phyloP scores from a whole-genome alignment of 306 rosid species.

The Boehmeria nivea region DNA sequence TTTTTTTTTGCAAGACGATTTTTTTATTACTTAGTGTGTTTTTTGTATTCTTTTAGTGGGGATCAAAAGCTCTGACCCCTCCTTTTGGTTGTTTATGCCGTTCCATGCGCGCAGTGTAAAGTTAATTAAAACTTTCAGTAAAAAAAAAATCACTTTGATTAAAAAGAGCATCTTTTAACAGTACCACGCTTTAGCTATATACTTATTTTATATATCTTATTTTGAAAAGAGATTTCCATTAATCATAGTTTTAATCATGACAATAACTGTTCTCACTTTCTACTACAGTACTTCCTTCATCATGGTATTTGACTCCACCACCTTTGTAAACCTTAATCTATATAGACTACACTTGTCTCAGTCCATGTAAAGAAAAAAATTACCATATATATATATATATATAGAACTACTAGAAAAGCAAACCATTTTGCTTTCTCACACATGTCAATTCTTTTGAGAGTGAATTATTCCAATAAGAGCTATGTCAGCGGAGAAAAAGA shows the following conservation, averaged over 20 bases:
- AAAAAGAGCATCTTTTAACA: slow-evolving; percentile 44
- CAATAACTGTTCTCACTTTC: slow-evolving; percentile 53
- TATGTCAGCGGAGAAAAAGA: background rate
- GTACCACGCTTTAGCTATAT: slow-evolving; percentile 43
- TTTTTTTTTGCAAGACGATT: no score
- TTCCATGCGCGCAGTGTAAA: slow-evolving; percentile 97
- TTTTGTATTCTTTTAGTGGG: slow-evolving; percentile 37
- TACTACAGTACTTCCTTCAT: slow-evolving; percentile 24
- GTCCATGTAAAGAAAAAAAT: no score
- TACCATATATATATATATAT: no score
- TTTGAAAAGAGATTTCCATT: slow-evolving; percentile 37
- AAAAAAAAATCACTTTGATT: slow-evolving; percentile 19
- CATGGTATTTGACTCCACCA: background rate
- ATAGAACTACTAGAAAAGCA: background rate
- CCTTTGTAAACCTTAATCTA: background rate
- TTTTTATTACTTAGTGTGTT: slow-evolving; percentile 20
- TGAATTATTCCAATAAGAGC: background rate
- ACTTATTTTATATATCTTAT: background rate
- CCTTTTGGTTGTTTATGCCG: slow-evolving; percentile 51
- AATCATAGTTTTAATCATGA: slow-evolving; percentile 86
- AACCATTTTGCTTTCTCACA: no score
- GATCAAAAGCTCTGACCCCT: slow-evolving; percentile 49
- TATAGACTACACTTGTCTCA: no score
- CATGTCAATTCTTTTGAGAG: background rate
- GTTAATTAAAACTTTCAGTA: slow-evolving; percentile 29